phyloP scores from a whole-genome alignment of 495 filamentous ascomycete species.

The Aspergillus mulundensis region DNA sequence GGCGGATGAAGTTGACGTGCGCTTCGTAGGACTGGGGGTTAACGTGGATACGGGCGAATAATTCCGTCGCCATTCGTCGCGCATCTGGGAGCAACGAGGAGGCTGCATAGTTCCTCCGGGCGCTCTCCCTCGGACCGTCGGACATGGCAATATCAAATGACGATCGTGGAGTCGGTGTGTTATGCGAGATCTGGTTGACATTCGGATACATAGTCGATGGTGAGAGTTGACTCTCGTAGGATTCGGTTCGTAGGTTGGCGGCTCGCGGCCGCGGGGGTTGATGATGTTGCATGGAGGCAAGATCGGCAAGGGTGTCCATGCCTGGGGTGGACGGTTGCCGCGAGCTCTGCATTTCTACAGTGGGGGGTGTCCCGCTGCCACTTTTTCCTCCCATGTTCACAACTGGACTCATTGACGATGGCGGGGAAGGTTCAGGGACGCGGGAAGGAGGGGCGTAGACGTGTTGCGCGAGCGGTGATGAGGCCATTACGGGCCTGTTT shows the following conservation, averaged over 20 bases:
- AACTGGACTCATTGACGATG: conserved; percentile 20
- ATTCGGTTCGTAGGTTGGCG: conserved; percentile 42
- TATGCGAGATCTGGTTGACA: conserved; percentile 49
- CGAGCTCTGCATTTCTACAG: conserved; percentile 28
- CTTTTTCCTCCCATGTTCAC: conserved; percentile 28
- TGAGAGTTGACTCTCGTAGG: conserved; percentile 47
- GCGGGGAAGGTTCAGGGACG: conserved; percentile 32
- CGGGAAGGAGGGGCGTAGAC: conserved; percentile 35
- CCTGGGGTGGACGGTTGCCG: conserved; percentile 54
- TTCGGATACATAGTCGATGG: conserved; percentile 44
- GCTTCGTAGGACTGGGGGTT: conserved; percentile 64
- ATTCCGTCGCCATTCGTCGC: conserved; percentile 48
- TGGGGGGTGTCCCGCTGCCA: conserved; percentile 34
- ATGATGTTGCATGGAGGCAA: conserved; percentile 63
- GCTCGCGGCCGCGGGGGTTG: conserved; percentile 49
- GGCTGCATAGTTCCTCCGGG: conserved; percentile 45
- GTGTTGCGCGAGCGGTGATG: conserved; percentile 42
- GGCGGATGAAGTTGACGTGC: conserved; percentile 58
- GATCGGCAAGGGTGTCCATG: conserved; percentile 63
- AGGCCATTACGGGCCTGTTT: conserved; percentile 33
- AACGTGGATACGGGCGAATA: conserved; percentile 52
- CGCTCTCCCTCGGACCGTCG: conserved; percentile 45
- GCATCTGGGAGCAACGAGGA: conserved; percentile 52
- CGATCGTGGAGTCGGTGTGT: conserved; percentile 49
- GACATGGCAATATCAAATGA: conserved; percentile 56